These are phyloP conservation scores for Gnaphalium uliginosum DNA, from an alignment of 129 eudicot genomes.

Conservation along the genomic window DNA sequence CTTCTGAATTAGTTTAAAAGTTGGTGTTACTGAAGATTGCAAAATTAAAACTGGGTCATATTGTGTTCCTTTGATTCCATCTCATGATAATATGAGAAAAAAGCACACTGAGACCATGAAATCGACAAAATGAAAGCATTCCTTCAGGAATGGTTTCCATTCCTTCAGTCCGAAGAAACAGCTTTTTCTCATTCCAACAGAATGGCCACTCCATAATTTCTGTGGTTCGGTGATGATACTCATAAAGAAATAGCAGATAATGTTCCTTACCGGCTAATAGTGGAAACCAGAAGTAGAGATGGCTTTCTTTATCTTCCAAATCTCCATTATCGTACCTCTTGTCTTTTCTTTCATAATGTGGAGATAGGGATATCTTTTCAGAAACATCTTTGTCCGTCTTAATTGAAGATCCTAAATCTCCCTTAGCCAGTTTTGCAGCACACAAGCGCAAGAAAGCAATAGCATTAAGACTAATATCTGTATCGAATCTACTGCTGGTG, in stretches of 20 bases:
- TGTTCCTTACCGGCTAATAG: constrained; percentile 79
- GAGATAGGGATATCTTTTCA: constrained; percentile 50
- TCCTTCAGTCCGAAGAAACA: not conserved
- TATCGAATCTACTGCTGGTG: constrained; percentile 87
- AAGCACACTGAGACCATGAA: not conserved
- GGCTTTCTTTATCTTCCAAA: constrained; percentile 64
- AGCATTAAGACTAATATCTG: constrained; percentile 90
- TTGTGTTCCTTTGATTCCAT: not conserved
- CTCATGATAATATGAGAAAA: not conserved
- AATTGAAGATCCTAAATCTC: constrained; percentile 56
- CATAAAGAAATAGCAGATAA: constrained; percentile 11
- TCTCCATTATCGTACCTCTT: constrained; percentile 56
- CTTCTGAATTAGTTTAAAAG: not conserved
- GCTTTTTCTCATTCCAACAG: not conserved
- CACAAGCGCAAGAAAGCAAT: constrained; percentile 83
- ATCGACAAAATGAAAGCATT: not conserved
- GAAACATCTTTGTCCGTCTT: constrained; percentile 51
- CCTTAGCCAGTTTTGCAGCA: constrained; percentile 94
- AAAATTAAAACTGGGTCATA: not conserved
- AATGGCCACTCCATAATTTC: not conserved
- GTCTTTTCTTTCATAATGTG: constrained; percentile 50
- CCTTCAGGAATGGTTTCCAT: not conserved
- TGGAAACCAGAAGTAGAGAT: constrained; percentile 94
- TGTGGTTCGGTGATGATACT: constrained; percentile 1
- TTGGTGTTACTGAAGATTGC: not conserved